Evolutionary conservation across 768 basidiomycete genomes (phyloP).

Genomic region (Mycena vitilis): DNA sequence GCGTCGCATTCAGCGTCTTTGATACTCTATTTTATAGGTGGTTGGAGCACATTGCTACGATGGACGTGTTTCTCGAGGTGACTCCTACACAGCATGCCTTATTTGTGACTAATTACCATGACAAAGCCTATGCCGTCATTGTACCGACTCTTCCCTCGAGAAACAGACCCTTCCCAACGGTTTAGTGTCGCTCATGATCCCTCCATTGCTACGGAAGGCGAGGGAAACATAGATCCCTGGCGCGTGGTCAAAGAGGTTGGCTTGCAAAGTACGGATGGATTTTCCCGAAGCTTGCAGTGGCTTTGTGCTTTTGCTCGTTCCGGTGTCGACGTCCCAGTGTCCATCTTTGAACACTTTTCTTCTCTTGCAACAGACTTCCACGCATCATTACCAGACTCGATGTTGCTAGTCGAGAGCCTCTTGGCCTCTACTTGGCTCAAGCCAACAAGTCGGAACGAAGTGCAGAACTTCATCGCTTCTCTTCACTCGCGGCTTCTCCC

Average conservation of each 20-base stretch:
- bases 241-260: constrained; percentile 59
- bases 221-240: constrained; percentile 64
- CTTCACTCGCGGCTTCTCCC: constrained; percentile 59
- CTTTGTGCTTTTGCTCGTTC: constrained; percentile 71
- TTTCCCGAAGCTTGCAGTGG: constrained; percentile 66
- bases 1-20: constrained; percentile 66
- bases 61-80: constrained; percentile 54
- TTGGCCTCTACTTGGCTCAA: constrained; percentile 71
- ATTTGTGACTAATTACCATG: neutral
- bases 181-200: constrained; percentile 50
- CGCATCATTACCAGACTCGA: constrained; percentile 56
- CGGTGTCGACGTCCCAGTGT: constrained; percentile 70
- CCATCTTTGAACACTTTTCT: constrained; percentile 62
- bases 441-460: constrained; percentile 67
- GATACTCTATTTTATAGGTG: constrained; percentile 70
- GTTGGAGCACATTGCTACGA: constrained; percentile 59
- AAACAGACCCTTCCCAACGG: constrained; percentile 57
- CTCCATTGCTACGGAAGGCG: constrained; percentile 44
- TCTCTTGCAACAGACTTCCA: constrained; percentile 51
- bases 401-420: constrained; percentile 64
- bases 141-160: constrained; percentile 67
- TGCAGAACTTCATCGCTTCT: constrained; percentile 62
- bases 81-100: constrained; percentile 24
- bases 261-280: constrained; percentile 53
- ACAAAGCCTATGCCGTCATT: constrained; percentile 64